A percentile compares a stretch with the other conserved stretches of the same genome.
phyloP scores from a whole-genome alignment of 768 basidiomycete species.

The Boletus bicolor region DNA sequence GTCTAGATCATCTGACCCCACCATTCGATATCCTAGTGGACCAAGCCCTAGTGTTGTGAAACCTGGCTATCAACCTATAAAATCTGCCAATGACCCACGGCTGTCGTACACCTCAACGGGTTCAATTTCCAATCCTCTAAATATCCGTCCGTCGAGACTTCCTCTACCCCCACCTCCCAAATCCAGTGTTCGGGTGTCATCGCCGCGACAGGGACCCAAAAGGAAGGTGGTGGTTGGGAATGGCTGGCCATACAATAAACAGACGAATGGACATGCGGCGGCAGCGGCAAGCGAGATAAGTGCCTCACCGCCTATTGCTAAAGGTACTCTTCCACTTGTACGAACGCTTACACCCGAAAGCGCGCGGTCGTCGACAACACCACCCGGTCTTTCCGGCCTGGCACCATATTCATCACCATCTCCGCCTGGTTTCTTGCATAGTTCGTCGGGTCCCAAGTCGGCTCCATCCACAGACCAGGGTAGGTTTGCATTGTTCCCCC shows the following conservation, averaged over 20 bases:
- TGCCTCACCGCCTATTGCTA: slow-evolving; percentile 18
- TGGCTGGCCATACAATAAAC: slow-evolving; percentile 43
- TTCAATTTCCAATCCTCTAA: slow-evolving; percentile 50
- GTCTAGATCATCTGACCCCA: slow-evolving; percentile 15
- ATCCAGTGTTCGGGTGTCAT: not conserved
- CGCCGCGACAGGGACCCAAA: slow-evolving; percentile 17
- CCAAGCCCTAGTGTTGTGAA: slow-evolving; percentile 18
- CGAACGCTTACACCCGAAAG: slow-evolving; percentile 31
- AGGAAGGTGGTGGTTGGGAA: slow-evolving; percentile 41
- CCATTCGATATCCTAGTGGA: slow-evolving; percentile 10
- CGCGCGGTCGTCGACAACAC: slow-evolving; percentile 32
- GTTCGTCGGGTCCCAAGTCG: slow-evolving; percentile 27
- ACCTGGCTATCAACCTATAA: slow-evolving; percentile 27
- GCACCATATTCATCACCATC: slow-evolving; percentile 34
- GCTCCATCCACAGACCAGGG: slow-evolving; percentile 16
- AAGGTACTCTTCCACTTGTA: slow-evolving; percentile 8
- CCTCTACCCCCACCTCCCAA: slow-evolving; percentile 14
- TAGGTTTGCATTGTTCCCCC: slow-evolving; percentile 18
- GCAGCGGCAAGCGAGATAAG: slow-evolving; percentile 1
- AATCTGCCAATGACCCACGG: slow-evolving; percentile 27
- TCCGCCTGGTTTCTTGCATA: slow-evolving; percentile 34
- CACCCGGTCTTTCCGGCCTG: slow-evolving; percentile 32
- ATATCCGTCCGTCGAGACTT: slow-evolving; percentile 47
- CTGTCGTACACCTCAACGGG: slow-evolving; percentile 41
- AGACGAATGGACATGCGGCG: slow-evolving; percentile 26